Conservation (phyloP, 208 protist genomes). For the Novymonas esmeraldas region DNA sequence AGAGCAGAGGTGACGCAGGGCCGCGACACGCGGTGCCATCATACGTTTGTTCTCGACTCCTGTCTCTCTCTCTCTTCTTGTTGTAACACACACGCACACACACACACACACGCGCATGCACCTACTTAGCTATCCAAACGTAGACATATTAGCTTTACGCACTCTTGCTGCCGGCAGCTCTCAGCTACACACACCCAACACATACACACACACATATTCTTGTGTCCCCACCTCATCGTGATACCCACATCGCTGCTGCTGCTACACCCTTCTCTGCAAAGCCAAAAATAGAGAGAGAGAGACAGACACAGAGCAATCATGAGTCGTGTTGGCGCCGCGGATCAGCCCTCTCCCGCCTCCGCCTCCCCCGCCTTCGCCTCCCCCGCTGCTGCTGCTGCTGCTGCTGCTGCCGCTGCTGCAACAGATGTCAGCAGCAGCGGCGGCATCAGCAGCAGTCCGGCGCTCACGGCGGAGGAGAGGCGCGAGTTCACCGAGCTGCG, state of each 20-base stretch:
- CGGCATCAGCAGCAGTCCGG: constrained; percentile 9
- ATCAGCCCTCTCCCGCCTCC: background rate
- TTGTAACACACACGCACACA: background rate
- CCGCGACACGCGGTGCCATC: too few species aligned
- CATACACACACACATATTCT: background rate
- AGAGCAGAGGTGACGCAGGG: too few species aligned
- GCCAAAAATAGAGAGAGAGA: background rate
- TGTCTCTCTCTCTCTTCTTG: too few species aligned
- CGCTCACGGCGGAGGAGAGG: constrained; percentile 29
- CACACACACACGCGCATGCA: background rate
- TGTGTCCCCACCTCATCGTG: too few species aligned
- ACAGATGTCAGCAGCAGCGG: too few species aligned
- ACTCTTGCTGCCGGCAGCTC: background rate
- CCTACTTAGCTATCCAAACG: too few species aligned
- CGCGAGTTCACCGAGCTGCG: constrained; percentile 38
- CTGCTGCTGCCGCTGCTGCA: background rate
- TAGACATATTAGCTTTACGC: background rate
- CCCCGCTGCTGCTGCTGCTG: background rate
- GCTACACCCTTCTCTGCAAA: background rate
- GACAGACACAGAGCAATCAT: background rate
- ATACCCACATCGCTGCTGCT: too few species aligned
- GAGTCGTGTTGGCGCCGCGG: background rate
- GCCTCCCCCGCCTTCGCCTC: too few species aligned
- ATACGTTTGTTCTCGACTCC: too few species aligned
- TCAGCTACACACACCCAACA: too few species aligned